Evolutionary conservation across 2,329 filamentous ascomycete genomes (phyloP), one percentile per base, ranked within the genome.

Genomic region (Pseudomassariella vexata): DNA sequence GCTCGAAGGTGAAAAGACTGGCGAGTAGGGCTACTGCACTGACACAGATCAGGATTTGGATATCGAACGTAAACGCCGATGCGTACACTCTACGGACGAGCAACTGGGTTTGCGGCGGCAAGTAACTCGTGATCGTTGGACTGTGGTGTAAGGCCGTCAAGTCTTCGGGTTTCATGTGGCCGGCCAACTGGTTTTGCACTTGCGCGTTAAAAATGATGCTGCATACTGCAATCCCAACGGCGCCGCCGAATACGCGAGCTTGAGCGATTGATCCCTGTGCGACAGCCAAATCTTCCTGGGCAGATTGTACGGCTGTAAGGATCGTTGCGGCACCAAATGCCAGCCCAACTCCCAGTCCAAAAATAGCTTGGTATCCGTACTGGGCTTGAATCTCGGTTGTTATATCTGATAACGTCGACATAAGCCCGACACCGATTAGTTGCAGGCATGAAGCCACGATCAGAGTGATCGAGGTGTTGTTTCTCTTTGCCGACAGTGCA

Each of bases 191-290:
- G 18, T 43, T 40, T 26, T 63, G 57, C 24, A 65, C 57, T 32
- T 60, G 58, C 19, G 51, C 44, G 45, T 75, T 74, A 50, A 77
- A 70, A 9, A 80, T 61, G 10, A 76, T 66, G n/a, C 70, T 77
- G 41, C 75, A 76, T 16, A 70, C 50, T 0, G 74, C 68, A 25
- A 80, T 60, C 1, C 76, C 76, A 18, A 79, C 60, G 22, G 70
- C 70, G 3, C 76, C 76, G 1, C 76, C 76, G 3, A 80, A 55
- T 0, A 79, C 70, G 10, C 76, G 66, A 2, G 70, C 66, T 50
- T 81, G 76, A 1, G 76, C 71, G 8, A 79, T 62, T 5, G 73
- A 67, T 0, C 75, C 76, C 42, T 79, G 73, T 0, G 72, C 73
- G 2, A 73, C 69, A 1, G 76, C 75, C 30, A 74, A 58, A 33